These are phyloP conservation scores for Plasmodium relictum DNA, from an alignment of 169 alveolate species.

Conservation along the genomic window DNA sequence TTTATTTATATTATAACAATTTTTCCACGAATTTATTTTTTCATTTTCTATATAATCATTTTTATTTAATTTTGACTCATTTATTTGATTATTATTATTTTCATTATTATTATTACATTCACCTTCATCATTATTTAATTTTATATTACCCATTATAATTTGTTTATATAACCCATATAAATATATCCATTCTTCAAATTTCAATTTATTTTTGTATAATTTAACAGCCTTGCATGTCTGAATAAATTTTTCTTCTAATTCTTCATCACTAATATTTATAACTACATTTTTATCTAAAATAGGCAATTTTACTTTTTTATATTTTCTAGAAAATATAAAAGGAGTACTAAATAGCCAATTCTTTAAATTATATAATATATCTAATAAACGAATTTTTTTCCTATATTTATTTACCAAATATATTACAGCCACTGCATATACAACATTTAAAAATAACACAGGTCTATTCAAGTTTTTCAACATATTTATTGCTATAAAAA, in stretches of 20 bases:
- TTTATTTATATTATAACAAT: constrained; percentile 25
- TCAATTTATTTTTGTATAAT: constrained; percentile 7
- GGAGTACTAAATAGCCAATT: constrained; percentile 15
- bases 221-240: constrained; percentile 47
- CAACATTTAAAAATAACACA: constrained; percentile 11
- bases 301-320: constrained; percentile 10
- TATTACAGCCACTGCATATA: not conserved
- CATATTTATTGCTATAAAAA: not conserved
- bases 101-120: not conserved
- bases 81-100: not conserved
- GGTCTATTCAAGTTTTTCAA: not conserved
- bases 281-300: constrained; percentile 18
- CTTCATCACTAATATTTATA: constrained; percentile 37
- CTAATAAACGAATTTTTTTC: not conserved
- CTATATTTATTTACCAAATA: constrained; percentile 5
- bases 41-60: not conserved
- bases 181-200: constrained; percentile 45
- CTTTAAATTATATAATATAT: not conserved
- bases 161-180: constrained; percentile 59
- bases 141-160: constrained; percentile 15
- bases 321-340: not conserved
- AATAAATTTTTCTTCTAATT: constrained; percentile 38
- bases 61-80: not conserved
- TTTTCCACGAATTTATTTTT: constrained; percentile 44
- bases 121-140: not conserved